Conservation (phyloP, 2,329 filamentous ascomycete genomes). For the Aquanectria penicillioides region DNA sequence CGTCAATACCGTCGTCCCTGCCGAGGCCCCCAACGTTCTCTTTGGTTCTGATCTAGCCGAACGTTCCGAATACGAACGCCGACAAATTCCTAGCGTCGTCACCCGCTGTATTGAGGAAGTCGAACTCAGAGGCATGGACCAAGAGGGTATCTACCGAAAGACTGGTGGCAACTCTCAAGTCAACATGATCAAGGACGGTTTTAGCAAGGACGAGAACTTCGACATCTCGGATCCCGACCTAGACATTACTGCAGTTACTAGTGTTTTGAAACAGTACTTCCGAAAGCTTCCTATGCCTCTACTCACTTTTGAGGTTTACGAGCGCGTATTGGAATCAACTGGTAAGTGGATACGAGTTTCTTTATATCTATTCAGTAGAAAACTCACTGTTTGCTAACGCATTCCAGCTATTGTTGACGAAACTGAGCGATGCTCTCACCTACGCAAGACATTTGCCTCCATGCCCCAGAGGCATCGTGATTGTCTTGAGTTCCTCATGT, state of each 20-base stretch:
- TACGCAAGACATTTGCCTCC: constrained; percentile 78
- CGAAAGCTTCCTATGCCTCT: constrained; percentile 89
- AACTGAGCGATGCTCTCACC: constrained; percentile 73
- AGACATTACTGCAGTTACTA: constrained; percentile 96
- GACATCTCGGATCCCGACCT: constrained; percentile 94
- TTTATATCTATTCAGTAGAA: not conserved
- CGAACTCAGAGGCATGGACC: constrained; percentile 93
- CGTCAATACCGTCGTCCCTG: constrained; percentile 52
- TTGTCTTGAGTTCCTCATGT: constrained; percentile 91
- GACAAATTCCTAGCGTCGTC: constrained; percentile 89
- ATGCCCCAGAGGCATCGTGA: constrained; percentile 87
- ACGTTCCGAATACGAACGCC: constrained; percentile 87
- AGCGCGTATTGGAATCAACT: constrained; percentile 83
- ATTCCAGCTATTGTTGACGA: constrained; percentile 69
- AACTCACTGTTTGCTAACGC: constrained; percentile 34
- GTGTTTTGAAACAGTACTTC: constrained; percentile 97
- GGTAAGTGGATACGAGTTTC: no score
- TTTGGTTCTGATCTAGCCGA: constrained; percentile 92
- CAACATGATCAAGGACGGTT: constrained; percentile 89
- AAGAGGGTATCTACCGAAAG: constrained; percentile 98
- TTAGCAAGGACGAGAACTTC: constrained; percentile 85
- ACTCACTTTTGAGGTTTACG: constrained; percentile 92
- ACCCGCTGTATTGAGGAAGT: constrained; percentile 97
- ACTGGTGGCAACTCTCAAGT: constrained; percentile 93
- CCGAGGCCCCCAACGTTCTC: constrained; percentile 69